Evolutionary conservation across 768 basidiomycete species (phyloP), one percentile per base, ranked within the genome.

Genomic region (Lactarius hengduanensis): DNA sequence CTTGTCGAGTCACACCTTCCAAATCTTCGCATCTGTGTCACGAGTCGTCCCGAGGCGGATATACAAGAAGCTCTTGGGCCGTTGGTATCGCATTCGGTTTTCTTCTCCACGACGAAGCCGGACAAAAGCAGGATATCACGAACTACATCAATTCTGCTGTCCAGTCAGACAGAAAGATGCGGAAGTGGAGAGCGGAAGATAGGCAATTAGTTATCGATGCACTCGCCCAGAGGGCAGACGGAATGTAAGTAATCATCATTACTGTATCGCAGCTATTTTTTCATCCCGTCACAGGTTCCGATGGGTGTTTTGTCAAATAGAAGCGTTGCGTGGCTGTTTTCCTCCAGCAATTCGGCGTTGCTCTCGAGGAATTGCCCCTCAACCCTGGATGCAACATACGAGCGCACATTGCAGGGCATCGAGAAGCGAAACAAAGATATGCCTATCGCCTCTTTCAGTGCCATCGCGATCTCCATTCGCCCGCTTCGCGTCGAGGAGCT

Each of bases 401-500:
- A 58, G 28, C 40, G 38, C 1, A 57, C 4, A 0, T 26, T 64
- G 16, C 41, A 20, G 13, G 22, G 63, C 8, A 57, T 64, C 13
- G 38, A 34, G 2, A 34, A n/a, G 41, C 13, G 9, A 47, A 57
- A n/a, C 30, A n/a, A 22, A 20, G 36, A 45, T 34, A 41, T 28
- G 56, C 56, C 3, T 41, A 30, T 4, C 63, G 56, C 2, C 26
- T 64, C 1, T 47, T 64, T 2, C 56, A 64, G 36, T 64, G 63
- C 28, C n/a, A 18, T 58, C 9, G 5, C 43, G 1, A 26, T 47
- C 8, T 20, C 63, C 18, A 2, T 57, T 58, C 56, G 45, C 6
- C 63, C 56, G 2, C 63, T 64, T 26, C 36, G 56, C 30, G 57
- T 58, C 3, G 63, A 64, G 18, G 63, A 64, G 41, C 63, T 64